phyloP scores from a whole-genome alignment of 345 rosid species.

The Pistacia atlantica region DNA sequence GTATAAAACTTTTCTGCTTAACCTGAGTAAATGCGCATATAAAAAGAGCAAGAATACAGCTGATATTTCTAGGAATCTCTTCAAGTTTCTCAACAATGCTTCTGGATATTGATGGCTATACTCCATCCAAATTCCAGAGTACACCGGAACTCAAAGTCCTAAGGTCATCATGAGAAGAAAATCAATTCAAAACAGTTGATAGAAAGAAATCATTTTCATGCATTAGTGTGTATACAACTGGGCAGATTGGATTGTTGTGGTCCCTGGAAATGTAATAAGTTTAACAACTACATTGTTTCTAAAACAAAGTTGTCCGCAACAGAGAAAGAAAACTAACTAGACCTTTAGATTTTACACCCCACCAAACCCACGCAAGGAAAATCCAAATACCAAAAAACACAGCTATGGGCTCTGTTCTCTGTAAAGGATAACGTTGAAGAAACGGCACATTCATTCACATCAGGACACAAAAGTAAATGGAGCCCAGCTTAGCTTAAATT shows the following conservation, averaged over 20 bases:
- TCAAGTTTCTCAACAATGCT: neutral
- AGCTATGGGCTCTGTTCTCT: neutral
- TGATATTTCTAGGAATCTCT: no score
- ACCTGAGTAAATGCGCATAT: no score
- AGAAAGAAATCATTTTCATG: neutral
- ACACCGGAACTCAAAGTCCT: neutral
- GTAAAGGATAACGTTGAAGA: neutral
- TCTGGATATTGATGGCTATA: neutral
- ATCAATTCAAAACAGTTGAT: neutral
- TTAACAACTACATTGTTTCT: neutral
- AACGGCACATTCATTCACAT: neutral
- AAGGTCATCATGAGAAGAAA: neutral
- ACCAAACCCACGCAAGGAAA: slow-evolving; percentile 6
- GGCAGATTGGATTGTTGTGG: slow-evolving; percentile 6
- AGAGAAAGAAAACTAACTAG: neutral
- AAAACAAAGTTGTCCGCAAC: neutral
- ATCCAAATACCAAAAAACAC: slow-evolving; percentile 3
- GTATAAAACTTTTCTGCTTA: no score
- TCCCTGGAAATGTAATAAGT: neutral
- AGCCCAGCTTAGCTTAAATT: neutral
- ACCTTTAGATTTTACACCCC: slow-evolving; percentile 3
- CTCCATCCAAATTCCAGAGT: neutral
- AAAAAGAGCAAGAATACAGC: no score
- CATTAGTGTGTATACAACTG: neutral
- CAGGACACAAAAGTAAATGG: neutral